Base-by-base conservation (phyloP, 495 filamentous ascomycete species). In the Daldinia childiae region DNA sequence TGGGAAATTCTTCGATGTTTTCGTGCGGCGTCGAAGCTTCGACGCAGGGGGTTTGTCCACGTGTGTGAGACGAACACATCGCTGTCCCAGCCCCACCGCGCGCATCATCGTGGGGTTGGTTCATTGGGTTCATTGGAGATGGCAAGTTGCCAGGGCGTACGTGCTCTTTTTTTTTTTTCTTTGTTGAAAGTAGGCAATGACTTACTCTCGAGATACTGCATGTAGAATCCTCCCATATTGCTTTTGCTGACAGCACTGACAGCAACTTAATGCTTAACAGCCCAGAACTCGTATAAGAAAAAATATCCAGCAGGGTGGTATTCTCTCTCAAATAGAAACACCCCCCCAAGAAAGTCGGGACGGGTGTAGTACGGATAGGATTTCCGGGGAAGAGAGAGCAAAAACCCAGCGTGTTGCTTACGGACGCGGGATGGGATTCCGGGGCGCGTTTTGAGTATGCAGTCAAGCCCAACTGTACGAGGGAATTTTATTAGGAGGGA, bases 141-240 rank as follows among this genome's bases (percentile, higher is more conserved):
- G 58, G 61, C 27, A 57, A 30, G 29, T 57, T 17, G 54, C 30
- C 54, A 1, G 30, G 54, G 54, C 54, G 30, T n/a, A 26, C 17
- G 21, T 52, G 17, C 50, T 52, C 21, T 52, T 52, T 29, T 52
- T 52, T 14, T 11, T 27, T 19, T 52, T 38, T 19, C 29, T 38
- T 36, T 59, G 36, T 60, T 60, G 38, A 60, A 60, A 60, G 58
- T 17, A 68, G 58, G 64, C 59, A 62, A 56, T n/a, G 29, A 88
- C 86, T 85, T 86, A 88, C 86, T 86, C 78, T 87, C 85, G 64
- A 88, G 79, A 80, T 88, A 88, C 79, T 87, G 85, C 82, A 88
- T 88, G 79, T 88, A 88, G 77, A 87, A 88, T 77, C 86, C 86
- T 71, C 80, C 80, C 85, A 87, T 87, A 77, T 75, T 86, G 78